Evolutionary conservation across 2,329 filamentous ascomycete genomes (phyloP), one percentile per base, ranked within the genome.

Genomic region (Uncinocarpus reesii): DNA sequence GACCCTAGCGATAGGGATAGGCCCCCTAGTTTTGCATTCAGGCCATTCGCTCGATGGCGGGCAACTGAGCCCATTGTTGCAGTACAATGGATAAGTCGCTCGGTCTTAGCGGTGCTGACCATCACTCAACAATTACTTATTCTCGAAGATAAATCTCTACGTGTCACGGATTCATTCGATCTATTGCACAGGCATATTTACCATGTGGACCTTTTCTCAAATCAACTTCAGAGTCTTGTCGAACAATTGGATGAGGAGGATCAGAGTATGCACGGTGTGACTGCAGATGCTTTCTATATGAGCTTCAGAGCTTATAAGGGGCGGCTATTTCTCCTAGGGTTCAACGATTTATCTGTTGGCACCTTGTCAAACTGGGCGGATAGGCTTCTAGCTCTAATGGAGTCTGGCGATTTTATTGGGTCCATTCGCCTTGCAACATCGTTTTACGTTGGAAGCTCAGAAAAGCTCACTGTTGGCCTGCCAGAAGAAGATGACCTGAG

Each of bases 221-320:
- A 79, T 21, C 92, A 96, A 61, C 71, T 98, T 10, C 83, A 86
- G 58, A 77, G 73, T 15, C 76, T 96, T 4, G 86, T 98, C 18
- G 92, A 96, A 63, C 83, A 89, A 52, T 72, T 92, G 15, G 84
- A 95, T 54, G 88, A 94, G 56, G 81, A 89, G 50, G 88, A 95
- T 58, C 74, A 79, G 0, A 86, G 87, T 0, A 84, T 96, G 81
- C 92, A 96, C 66, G 90, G 90, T 1, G 89, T 96, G 7, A 86
- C 96, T 41, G 90, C 90, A 6, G 92, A 98, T 71, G 92, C 89
- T 0, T 98, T 95, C 58, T 90, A 90, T 62, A 96, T 96, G 87
- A 95, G 90, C 65, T 90, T 96, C 67, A 87, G 86, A 60, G 78
- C 87, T 2, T 98, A 96, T 69, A 98, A 96, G 65, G 89, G 92